These are phyloP conservation scores for Hibiscus tridactylites DNA, from an alignment of 345 rosid species.

Conservation along the genomic window DNA sequence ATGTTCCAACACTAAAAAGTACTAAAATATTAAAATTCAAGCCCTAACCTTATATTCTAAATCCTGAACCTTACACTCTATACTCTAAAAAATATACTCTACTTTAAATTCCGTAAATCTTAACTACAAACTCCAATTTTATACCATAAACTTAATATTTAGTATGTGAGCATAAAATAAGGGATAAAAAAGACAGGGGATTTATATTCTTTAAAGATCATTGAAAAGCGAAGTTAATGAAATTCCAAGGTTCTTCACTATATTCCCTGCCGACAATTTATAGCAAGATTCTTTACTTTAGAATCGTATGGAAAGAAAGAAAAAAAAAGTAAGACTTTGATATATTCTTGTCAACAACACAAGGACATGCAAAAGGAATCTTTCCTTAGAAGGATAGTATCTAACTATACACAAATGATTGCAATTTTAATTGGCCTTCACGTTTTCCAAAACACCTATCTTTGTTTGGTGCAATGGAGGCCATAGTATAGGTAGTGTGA, in stretches of 20 bases:
- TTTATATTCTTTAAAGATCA: neutral
- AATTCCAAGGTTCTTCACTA: neutral
- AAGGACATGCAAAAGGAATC: neutral
- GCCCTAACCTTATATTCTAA: too few relatives aligned
- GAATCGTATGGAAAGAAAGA: neutral
- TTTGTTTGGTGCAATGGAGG: neutral
- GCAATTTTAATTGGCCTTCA: neutral
- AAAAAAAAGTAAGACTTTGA: neutral
- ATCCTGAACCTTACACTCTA: too few relatives aligned
- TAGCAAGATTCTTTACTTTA: neutral
- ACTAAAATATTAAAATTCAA: too few relatives aligned
- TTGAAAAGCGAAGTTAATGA: neutral
- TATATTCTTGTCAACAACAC: constrained; percentile 1
- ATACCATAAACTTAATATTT: too few relatives aligned
- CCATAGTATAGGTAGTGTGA: neutral
- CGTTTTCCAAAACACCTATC: neutral
- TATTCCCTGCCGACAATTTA: neutral
- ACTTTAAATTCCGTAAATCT: too few relatives aligned
- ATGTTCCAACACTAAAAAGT: too few relatives aligned
- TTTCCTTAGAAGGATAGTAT: constrained; percentile 9
- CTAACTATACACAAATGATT: neutral
- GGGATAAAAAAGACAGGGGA: too few relatives aligned
- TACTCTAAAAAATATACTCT: too few relatives aligned
- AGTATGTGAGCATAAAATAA: too few relatives aligned
- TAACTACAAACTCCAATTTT: too few relatives aligned